phyloP scores from a whole-genome alignment of 2,329 filamentous ascomycete genomes.

The Lizonia empirigonia region DNA sequence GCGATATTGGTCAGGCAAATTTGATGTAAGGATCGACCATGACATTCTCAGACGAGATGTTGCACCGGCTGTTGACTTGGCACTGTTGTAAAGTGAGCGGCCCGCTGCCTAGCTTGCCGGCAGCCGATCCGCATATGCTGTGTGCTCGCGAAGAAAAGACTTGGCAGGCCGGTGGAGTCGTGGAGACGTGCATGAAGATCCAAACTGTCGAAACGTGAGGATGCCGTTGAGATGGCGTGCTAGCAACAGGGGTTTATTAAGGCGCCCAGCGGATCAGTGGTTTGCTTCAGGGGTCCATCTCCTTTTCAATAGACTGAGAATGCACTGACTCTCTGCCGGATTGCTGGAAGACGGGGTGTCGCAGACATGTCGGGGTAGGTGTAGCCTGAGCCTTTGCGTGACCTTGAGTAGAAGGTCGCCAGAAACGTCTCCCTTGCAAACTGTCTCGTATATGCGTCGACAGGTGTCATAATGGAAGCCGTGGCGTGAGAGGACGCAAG shows the following conservation, averaged over 20 bases:
- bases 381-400: background rate
- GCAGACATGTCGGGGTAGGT: background rate
- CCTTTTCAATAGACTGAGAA: conserved; percentile 16
- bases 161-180: conserved; percentile 1
- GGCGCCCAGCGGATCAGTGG: conserved; percentile 9
- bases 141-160: background rate
- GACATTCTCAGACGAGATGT: conserved; percentile 4
- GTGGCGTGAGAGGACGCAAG: conserved; percentile 3
- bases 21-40: conserved; percentile 11
- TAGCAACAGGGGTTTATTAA: conserved; percentile 3
- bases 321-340: conserved; percentile 13
- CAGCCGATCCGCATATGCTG: conserved; percentile 1
- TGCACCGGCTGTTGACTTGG: background rate
- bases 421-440: conserved; percentile 6
- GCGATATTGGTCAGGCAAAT: conserved; percentile 5
- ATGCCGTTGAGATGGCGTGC: conserved; percentile 2
- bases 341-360: conserved; percentile 1
- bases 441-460: conserved; percentile 9
- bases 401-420: background rate
- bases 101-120: conserved; percentile 3
- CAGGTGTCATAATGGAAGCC: background rate
- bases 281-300: conserved; percentile 18
- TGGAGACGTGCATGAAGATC: conserved; percentile 10
- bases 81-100: conserved; percentile 11
- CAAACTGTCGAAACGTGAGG: conserved; percentile 11